These are phyloP conservation scores for Kuraishia molischiana DNA, from an alignment of 805 yeast species.

Conservation along the genomic window DNA sequence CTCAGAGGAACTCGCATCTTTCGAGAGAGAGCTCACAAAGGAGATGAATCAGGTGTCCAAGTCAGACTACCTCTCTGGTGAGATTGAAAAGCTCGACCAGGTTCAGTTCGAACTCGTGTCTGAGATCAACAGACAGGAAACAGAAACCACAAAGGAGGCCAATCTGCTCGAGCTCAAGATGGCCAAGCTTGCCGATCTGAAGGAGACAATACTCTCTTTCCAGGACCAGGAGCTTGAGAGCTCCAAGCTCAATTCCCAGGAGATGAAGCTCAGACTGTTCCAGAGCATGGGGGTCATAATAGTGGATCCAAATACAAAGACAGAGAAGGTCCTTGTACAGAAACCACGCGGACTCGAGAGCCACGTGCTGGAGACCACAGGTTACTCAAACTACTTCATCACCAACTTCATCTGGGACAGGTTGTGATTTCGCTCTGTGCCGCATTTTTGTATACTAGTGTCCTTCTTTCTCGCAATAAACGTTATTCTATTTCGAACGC, in stretches of 20 bases:
- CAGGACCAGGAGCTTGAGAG: conserved; percentile 13
- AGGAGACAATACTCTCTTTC: conserved; percentile 21
- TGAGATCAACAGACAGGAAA: neutral
- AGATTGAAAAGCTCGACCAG: conserved; percentile 26
- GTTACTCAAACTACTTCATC: conserved; percentile 58
- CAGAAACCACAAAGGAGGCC: conserved; percentile 41
- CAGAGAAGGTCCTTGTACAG: conserved; percentile 35
- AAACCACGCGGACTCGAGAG: conserved; percentile 36
- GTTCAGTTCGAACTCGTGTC: conserved; percentile 33
- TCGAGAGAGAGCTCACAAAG: neutral
- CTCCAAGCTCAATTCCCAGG: conserved; percentile 21
- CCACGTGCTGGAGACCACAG: conserved; percentile 40
- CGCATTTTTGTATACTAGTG: neutral
- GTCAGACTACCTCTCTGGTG: neutral
- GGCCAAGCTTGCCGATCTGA: conserved; percentile 25
- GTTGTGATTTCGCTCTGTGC: too few species aligned
- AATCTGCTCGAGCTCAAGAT: conserved; percentile 28
- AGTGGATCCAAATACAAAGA: conserved; percentile 21
- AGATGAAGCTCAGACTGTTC: conserved; percentile 48
- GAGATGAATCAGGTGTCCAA: neutral
- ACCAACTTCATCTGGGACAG: conserved; percentile 77
- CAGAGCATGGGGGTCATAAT: conserved; percentile 49
- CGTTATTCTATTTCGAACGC: neutral
- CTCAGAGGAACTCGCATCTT: neutral
- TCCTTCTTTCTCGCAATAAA: neutral